Conservation (phyloP, 1,284 basidiomycete species). For the Xerocomus minutiporus region DNA sequence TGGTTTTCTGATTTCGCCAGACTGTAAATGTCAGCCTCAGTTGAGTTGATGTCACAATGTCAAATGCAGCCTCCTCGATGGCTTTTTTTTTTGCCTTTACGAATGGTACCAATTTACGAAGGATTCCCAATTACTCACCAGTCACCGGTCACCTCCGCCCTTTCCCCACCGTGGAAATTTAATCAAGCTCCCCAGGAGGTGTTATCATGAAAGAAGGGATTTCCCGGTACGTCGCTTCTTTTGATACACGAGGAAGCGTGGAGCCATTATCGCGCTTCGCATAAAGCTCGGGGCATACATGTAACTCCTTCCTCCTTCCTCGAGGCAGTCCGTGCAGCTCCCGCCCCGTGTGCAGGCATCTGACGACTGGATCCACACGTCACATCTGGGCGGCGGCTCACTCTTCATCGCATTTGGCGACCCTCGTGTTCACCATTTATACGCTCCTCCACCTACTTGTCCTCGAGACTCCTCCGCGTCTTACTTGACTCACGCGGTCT, state of each 20-base stretch:
- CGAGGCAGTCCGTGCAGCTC: constrained; percentile 10
- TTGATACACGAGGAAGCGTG: constrained; percentile 26
- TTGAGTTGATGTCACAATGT: not conserved
- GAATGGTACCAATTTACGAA: not conserved
- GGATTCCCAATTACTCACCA: not conserved
- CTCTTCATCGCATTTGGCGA: not conserved
- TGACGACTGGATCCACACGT: constrained; percentile 16
- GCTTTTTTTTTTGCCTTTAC: not conserved
- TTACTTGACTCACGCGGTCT: not conserved
- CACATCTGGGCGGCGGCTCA: not conserved
- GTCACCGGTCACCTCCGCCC: not conserved
- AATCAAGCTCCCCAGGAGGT: not conserved
- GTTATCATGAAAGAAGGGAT: constrained; percentile 22
- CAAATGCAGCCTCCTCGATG: not conserved
- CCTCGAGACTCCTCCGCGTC: not conserved
- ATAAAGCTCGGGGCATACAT: constrained; percentile 19
- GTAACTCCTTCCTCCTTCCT: constrained; percentile 4
- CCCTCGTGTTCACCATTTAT: not conserved
- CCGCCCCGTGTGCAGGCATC: constrained; percentile 21
- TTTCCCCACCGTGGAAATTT: constrained; percentile 3
- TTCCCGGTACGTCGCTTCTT: constrained; percentile 23
- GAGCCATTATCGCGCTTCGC: constrained; percentile 16
- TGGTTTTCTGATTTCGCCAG: not conserved
- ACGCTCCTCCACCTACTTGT: not conserved
- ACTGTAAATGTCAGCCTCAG: constrained; percentile 2